phyloP scores from a whole-genome alignment of 345 rosid genomes.

The Sisymbrium irio region DNA sequence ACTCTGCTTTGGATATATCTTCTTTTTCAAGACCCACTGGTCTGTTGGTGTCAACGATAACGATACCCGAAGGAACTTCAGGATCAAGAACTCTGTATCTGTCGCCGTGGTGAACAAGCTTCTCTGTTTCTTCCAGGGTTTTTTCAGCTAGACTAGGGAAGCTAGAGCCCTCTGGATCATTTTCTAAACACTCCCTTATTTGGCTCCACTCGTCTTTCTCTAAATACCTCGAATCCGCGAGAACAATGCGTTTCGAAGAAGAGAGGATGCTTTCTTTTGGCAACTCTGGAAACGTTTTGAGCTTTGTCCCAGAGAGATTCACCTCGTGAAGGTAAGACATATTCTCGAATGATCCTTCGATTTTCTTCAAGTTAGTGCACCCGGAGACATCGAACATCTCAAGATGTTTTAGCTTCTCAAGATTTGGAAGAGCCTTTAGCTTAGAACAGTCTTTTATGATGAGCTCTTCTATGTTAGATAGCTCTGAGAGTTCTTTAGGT shows the following conservation, averaged over 20 bases:
- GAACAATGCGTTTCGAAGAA: constrained; percentile 18
- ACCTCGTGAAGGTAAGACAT: constrained; percentile 36
- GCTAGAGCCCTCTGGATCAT: neutral
- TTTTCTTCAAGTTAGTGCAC: neutral
- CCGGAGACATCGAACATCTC: constrained; percentile 29
- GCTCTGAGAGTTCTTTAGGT: constrained; percentile 16
- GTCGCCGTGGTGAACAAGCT: neutral
- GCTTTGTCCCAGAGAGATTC: constrained; percentile 43
- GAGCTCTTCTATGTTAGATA: constrained; percentile 14
- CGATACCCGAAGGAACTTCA: neutral
- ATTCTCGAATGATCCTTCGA: constrained; percentile 36
- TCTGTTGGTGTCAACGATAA: constrained; percentile 29
- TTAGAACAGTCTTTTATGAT: constrained; percentile 13
- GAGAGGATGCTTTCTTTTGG: constrained; percentile 6
- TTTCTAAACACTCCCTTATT: neutral
- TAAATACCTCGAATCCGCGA: constrained; percentile 2
- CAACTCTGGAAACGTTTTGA: constrained; percentile 31
- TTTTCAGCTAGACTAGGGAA: neutral
- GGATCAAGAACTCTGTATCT: constrained; percentile 27
- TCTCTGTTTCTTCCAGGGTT: neutral
- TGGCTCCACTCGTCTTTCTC: neutral
- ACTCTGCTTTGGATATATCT: constrained; percentile 26
- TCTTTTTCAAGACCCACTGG: constrained; percentile 29
- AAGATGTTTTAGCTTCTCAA: constrained; percentile 14
- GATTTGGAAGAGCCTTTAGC: constrained; percentile 8